Evolutionary conservation across 108 stramenopile species (phyloP).

Genomic region (Skeletonema costatum): DNA sequence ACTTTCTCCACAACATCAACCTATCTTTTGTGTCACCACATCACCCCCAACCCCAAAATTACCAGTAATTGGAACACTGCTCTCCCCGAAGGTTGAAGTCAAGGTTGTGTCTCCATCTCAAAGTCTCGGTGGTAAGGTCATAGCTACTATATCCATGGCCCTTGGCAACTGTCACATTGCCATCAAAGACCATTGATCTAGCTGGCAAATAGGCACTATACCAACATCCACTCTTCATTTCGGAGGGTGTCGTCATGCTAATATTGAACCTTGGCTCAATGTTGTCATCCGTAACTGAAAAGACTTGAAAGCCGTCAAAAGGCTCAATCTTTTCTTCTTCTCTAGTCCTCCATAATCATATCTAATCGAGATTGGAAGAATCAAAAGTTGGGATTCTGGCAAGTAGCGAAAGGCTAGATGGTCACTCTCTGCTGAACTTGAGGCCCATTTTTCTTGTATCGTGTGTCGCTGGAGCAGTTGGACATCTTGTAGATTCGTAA

Average conservation of each 20-base stretch:
- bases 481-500: not conserved
- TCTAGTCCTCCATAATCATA: not conserved
- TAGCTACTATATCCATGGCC: not conserved
- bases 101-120: no score
- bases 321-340: not conserved
- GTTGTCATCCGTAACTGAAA: not conserved
- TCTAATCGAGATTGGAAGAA: no score
- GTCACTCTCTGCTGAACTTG: constrained; percentile 7
- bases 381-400: not conserved
- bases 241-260: not conserved
- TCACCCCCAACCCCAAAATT: no score
- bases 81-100: no score
- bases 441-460: not conserved
- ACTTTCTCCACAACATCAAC: no score
- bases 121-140: no score
- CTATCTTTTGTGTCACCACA: no score
- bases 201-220: constrained; percentile 2
- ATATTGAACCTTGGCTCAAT: not conserved
- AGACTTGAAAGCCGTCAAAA: constrained; percentile 9
- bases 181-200: not conserved
- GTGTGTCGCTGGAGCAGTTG: not conserved
- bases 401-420: constrained; percentile 12
- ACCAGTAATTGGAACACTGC: no score
- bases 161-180: constrained; percentile 3
- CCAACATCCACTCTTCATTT: not conserved